phyloP scores from a whole-genome alignment of 2,329 filamentous ascomycete species.

The Teratosphaeriaceae sp. region DNA sequence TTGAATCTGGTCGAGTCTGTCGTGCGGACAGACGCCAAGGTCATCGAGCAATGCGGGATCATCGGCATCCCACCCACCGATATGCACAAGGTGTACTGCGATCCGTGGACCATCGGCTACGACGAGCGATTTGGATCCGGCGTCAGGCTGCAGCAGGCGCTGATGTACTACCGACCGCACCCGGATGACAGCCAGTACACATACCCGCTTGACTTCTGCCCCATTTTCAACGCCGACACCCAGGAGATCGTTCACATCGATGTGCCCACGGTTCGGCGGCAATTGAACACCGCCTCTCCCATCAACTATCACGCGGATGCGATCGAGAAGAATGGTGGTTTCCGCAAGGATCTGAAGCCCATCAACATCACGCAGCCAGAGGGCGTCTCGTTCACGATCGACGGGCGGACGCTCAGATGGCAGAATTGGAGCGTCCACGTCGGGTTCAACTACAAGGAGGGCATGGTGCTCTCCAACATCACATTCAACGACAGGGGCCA shows the following conservation, averaged over 20 bases:
- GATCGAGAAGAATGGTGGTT: conserved; percentile 68
- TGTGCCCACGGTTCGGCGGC: conserved; percentile 68
- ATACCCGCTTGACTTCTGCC: conserved; percentile 88
- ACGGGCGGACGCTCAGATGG: conserved; percentile 71
- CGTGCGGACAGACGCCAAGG: conserved; percentile 69
- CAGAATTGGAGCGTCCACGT: conserved; percentile 92
- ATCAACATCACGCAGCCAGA: conserved; percentile 84
- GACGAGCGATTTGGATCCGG: conserved; percentile 80
- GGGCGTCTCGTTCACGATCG: conserved; percentile 76
- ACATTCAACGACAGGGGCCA: conserved; percentile 78
- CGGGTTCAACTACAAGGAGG: conserved; percentile 92
- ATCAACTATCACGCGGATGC: conserved; percentile 75
- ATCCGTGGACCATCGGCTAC: conserved; percentile 93
- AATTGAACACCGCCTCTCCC: conserved; percentile 62
- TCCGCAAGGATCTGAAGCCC: conserved; percentile 72
- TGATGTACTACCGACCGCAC: conserved; percentile 92
- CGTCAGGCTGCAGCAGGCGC: conserved; percentile 77
- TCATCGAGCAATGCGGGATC: conserved; percentile 84
- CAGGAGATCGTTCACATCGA: conserved; percentile 76
- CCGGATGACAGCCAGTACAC: conserved; percentile 84
- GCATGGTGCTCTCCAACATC: conserved; percentile 84
- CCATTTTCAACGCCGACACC: conserved; percentile 79
- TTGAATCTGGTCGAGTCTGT: conserved; percentile 72
- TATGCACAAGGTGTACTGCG: conserved; percentile 95
- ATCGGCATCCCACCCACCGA: conserved; percentile 73